Base-by-base conservation (phyloP, 768 basidiomycete species). In the Glaciozyma antarctica region DNA sequence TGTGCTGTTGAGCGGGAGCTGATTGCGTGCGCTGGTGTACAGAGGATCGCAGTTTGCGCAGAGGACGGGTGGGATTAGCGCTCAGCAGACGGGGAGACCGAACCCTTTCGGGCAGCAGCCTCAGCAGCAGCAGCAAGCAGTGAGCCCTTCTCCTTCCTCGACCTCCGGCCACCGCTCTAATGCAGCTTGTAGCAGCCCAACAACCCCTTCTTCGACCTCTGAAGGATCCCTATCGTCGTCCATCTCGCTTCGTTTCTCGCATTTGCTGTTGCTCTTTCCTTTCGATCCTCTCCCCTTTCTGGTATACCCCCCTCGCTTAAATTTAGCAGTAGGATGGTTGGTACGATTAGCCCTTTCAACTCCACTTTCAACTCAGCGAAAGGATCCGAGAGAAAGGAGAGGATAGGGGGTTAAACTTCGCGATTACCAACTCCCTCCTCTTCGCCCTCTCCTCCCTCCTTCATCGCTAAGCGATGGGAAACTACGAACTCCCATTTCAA, bases 61-160 rank as follows among this genome's bases (percentile, higher is more conserved):
- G n/a, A 66, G 64, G 59, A 70, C 68, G 48, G 68, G 67, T 8
- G 13, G 26, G 1, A 26, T 47, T 3, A 57, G 54, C 17, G 56
- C 44, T 8, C 59, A 66, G 60, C 47, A 51, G 24, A n/a, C 22
- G 19, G 57, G 43, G 2, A 64, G 63, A 41, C 54, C 68, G 62
- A 70, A 70, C 45, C 68, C 68, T 49, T 70, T 70, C 30, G 53
- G 54, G 22, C 62, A 66, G 34, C 60, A 52, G 54, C 47, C 45
- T 17, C 56, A 65, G 47, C 65, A 63, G 32, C 60, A 64, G 32
- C 68, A 63, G 49, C 32, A 44, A 34, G n/a, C 47, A 12, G 47
- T 48, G 21, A 8, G 21, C 22, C 22, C 47, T 7, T n/a, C n/a
- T n/a, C n/a, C 47, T 24, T 48, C 12, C n/a, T 3, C 21, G 12